Base-by-base conservation (phyloP, 2,329 filamentous ascomycete species). In the Coniochaeta hoffmannii region DNA sequence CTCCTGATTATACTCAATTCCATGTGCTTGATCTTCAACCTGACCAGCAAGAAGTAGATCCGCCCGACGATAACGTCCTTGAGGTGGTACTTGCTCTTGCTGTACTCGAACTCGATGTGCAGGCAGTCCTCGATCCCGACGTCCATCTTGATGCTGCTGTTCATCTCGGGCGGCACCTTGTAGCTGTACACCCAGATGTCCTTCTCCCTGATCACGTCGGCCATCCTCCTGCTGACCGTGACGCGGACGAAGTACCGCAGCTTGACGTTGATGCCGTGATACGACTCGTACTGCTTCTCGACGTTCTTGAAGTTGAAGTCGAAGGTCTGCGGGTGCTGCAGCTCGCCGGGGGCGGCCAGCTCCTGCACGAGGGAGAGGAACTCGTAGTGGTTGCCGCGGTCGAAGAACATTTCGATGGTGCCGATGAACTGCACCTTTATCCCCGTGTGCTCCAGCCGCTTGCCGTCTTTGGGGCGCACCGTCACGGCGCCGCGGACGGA, bases 291-390 rank as follows among this genome's bases (percentile, higher is more conserved):
- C 73, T 96, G 92, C 80, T 99, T 99, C 82, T 99, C 94, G 66
- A 99, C 91, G 73, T 97, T 99, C 74, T 97, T 97, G 84, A 99
- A 99, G 78, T 97, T 96, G 83, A 99, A 99, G 63, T 96, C 90
- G 73, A 96, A 97, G 51, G 92, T 97, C 76, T 99, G 94, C 44
- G 94, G 94, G 74, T 99, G 95, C 71, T 97, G 94, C 56, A 99
- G 88, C 77, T 99, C 94, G 71, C 94, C 94, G 2, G 94, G 94
- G 17, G 94, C 92, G 17, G 94, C 94, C 38, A 99, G 86, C 75
- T 99, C 94, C 74, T 97, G 95, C 65, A 94, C 93, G 28, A 97
- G 84, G 34, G 91, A 96, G 58, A 99, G 87, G 74, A 99, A 99
- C 75, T 99, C 94, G 79, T 99, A 96, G 77, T 97, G 94, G 72